These are phyloP conservation scores for Hydrangea macrophylla DNA, from an alignment of 148 eudicot genomes.

Conservation along the genomic window DNA sequence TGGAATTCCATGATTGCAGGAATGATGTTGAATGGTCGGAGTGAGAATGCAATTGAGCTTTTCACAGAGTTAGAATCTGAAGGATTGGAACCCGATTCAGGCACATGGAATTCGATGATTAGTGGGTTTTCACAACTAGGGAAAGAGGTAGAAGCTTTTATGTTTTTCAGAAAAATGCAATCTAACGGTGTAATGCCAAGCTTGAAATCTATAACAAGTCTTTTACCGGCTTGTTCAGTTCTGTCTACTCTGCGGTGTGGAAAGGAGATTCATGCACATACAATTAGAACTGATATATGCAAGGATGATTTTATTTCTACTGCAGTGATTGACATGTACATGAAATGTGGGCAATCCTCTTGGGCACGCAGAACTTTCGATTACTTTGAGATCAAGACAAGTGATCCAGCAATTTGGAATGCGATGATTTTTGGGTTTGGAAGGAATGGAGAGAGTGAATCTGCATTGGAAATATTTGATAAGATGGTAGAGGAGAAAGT, in stretches of 20 bases:
- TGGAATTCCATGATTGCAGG: constrained; percentile 83
- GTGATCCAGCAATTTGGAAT: constrained; percentile 73
- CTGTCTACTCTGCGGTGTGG: constrained; percentile 43
- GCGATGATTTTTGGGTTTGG: constrained; percentile 88
- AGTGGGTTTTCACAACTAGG: constrained; percentile 65
- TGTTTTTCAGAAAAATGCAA: constrained; percentile 60
- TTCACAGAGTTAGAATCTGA: constrained; percentile 46
- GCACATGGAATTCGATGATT: constrained; percentile 82
- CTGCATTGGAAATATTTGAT: constrained; percentile 56
- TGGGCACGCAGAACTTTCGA: constrained; percentile 51
- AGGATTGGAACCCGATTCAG: constrained; percentile 64
- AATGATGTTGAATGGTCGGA: constrained; percentile 54
- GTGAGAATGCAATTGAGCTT: constrained; percentile 50
- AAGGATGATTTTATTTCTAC: constrained; percentile 60
- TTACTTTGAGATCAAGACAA: constrained; percentile 38
- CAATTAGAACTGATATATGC: constrained; percentile 33
- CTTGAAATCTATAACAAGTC: constrained; percentile 60
- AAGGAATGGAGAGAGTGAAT: constrained; percentile 53
- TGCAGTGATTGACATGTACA: constrained; percentile 73
- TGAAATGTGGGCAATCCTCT: constrained; percentile 62
- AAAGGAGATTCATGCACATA: constrained; percentile 61
- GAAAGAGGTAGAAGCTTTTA: constrained; percentile 49
- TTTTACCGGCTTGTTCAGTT: constrained; percentile 61
- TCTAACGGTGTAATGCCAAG: constrained; percentile 35
- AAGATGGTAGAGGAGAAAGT: constrained; percentile 54